Percentiles rank a stretch among this genome's conserved stretches.
phyloP scores from a whole-genome alignment of 345 rosid species.

The Fremontodendron californicum region DNA sequence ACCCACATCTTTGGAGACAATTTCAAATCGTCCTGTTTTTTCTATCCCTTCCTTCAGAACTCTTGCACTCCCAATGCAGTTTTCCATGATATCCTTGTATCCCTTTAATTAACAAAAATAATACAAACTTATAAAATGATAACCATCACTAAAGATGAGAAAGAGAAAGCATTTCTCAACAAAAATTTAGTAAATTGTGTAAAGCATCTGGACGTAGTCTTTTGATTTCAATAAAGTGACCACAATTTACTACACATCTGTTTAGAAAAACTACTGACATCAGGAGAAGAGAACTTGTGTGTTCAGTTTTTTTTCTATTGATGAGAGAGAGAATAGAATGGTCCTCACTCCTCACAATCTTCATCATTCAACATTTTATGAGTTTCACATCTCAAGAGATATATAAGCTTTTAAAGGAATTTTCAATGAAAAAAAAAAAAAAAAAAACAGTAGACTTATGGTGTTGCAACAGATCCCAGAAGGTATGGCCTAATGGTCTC shows the following conservation, averaged over 20 bases:
- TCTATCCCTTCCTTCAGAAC: slow-evolving; percentile 60
- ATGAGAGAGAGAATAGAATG: too few species aligned
- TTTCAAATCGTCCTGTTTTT: slow-evolving; percentile 48
- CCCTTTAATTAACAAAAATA: background rate
- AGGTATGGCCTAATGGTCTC: too few species aligned
- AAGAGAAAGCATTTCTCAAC: background rate
- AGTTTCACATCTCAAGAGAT: too few species aligned
- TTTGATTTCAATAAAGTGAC: too few species aligned
- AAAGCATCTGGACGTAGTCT: background rate
- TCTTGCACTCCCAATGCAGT: slow-evolving; percentile 52
- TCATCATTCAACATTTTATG: too few species aligned
- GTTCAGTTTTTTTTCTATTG: too few species aligned
- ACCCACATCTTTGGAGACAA: slow-evolving; percentile 62
- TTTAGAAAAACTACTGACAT: background rate
- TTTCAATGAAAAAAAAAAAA: too few species aligned
- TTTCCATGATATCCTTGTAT: slow-evolving; percentile 38
- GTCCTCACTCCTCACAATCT: too few species aligned
- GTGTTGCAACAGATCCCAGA: too few species aligned
- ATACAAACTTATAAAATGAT: slow-evolving; percentile 22
- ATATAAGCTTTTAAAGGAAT: too few species aligned
- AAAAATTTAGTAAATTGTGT: background rate
- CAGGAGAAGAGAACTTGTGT: too few species aligned
- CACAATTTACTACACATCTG: background rate
- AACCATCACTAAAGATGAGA: background rate
- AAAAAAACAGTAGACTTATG: too few species aligned